These are phyloP conservation scores for Chrysanthemum makinoi DNA, from an alignment of 129 eudicot genomes.

Conservation along the genomic window DNA sequence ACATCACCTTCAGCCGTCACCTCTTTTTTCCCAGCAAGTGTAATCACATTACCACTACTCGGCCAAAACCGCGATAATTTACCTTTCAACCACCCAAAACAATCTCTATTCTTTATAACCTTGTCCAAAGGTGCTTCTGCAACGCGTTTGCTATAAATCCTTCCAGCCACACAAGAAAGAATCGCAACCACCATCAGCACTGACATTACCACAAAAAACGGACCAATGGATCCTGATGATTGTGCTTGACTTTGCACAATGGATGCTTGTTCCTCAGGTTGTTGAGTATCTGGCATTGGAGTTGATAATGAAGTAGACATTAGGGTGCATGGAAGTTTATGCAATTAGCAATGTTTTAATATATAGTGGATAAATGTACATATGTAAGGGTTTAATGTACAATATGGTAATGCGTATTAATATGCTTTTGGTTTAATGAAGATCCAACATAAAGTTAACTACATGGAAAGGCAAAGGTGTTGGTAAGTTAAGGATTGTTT, in stretches of 20 bases:
- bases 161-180: slow-evolving; percentile 51
- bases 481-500: slow-evolving; percentile 26
- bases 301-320: slow-evolving; percentile 40
- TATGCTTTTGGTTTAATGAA: slow-evolving; percentile 25
- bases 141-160: slow-evolving; percentile 30
- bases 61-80: slow-evolving; percentile 23
- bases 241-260: slow-evolving; percentile 11
- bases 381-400: slow-evolving; percentile 10
- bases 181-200: slow-evolving; percentile 42
- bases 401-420: slow-evolving; percentile 14
- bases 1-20: slow-evolving; percentile 28
- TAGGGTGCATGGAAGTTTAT: slow-evolving; percentile 8
- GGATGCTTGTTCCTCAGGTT: slow-evolving; percentile 37
- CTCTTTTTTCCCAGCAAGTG: slow-evolving; percentile 33
- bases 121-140: slow-evolving; percentile 32
- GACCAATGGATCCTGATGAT: slow-evolving; percentile 46
- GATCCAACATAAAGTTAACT: slow-evolving; percentile 29
- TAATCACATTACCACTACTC: slow-evolving; percentile 27
- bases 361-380: slow-evolving; percentile 21
- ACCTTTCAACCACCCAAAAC: slow-evolving; percentile 46
- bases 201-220: slow-evolving; percentile 51
- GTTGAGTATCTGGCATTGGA: slow-evolving; percentile 38
- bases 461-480: slow-evolving; percentile 52
- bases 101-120: slow-evolving; percentile 33
- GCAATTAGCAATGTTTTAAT: background rate